Evolutionary conservation across 2,329 filamentous ascomycete species (phyloP).

Genomic region (Colletotrichum sp.): DNA sequence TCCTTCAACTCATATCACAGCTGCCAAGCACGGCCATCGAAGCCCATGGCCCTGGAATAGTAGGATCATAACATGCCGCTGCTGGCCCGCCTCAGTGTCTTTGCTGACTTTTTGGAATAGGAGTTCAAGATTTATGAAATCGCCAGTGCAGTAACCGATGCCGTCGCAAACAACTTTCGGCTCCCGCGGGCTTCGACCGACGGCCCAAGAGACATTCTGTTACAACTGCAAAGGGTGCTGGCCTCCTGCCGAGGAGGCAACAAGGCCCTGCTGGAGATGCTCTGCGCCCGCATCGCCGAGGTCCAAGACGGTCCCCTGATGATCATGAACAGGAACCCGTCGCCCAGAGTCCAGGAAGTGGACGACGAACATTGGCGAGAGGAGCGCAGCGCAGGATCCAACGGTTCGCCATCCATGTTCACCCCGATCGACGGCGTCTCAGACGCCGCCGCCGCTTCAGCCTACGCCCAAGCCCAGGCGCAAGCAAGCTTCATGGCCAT

Average conservation of each 20-base stretch:
- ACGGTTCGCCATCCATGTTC: not conserved
- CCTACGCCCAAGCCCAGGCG: not conserved
- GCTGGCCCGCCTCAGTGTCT: not conserved
- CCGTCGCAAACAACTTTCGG: constrained; percentile 34
- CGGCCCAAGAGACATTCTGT: constrained; percentile 37
- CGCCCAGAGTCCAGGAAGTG: constrained; percentile 15
- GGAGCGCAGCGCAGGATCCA: not conserved
- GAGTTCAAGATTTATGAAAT: constrained; percentile 54
- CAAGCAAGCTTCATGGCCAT: constrained; percentile 2
- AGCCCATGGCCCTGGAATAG: constrained; percentile 53
- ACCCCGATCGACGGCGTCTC: not conserved
- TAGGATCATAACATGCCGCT: not conserved
- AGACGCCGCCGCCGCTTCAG: not conserved
- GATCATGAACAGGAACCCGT: not conserved
- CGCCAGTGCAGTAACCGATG: constrained; percentile 48
- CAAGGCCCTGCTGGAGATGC: constrained; percentile 38
- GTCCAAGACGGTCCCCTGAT: constrained; percentile 9
- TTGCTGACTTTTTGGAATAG: not conserved
- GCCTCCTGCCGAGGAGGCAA: constrained; percentile 49
- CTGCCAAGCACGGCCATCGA: constrained; percentile 52
- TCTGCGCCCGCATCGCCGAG: constrained; percentile 26
- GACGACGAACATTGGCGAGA: constrained; percentile 11
- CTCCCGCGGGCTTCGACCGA: constrained; percentile 9
- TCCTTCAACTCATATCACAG: constrained; percentile 45
- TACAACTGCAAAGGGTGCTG: constrained; percentile 42